phyloP scores from a whole-genome alignment of 495 filamentous ascomycete genomes.

The Astrocystis sublimbata region DNA sequence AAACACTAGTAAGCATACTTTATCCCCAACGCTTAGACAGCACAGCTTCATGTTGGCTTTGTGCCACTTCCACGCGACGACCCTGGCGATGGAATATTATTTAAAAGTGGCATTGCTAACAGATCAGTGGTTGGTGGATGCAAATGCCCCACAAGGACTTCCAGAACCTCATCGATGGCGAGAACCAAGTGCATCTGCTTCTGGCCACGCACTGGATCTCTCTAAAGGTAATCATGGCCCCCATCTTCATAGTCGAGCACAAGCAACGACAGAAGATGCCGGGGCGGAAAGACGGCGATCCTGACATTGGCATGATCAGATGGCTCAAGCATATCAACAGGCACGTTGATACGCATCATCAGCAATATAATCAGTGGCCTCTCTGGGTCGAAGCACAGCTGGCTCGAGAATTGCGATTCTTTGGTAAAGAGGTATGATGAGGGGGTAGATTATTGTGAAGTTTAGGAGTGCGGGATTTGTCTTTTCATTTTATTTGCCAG shows the following conservation, averaged over 20 bases:
- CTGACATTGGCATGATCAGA: conserved; percentile 34
- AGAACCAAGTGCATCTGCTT: conserved; percentile 50
- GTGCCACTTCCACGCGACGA: too few species aligned
- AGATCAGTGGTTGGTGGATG: conserved; percentile 46
- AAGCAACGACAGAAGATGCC: conserved; percentile 20
- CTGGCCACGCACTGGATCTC: conserved; percentile 61
- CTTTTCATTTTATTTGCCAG: neutral
- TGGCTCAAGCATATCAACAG: conserved; percentile 48
- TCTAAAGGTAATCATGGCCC: conserved; percentile 57
- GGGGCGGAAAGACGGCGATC: conserved; percentile 6
- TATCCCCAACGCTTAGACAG: neutral
- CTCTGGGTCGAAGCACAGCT: conserved; percentile 50
- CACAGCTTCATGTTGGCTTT: too few species aligned
- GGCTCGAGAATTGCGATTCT: conserved; percentile 33
- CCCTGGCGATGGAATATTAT: too few species aligned
- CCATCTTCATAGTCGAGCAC: conserved; percentile 40
- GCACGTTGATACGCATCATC: conserved; percentile 40
- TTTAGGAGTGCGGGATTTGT: neutral
- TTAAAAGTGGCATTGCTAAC: neutral
- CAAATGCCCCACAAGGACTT: conserved; percentile 56
- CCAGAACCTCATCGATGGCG: conserved; percentile 50
- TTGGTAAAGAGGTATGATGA: conserved; percentile 30
- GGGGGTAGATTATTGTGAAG: neutral
- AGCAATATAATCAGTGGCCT: conserved; percentile 46
- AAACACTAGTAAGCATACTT: conserved; percentile 33